Evolutionary conservation across 495 filamentous ascomycete genomes (phyloP).

Genomic region (Xanthoparmelia taractica): DNA sequence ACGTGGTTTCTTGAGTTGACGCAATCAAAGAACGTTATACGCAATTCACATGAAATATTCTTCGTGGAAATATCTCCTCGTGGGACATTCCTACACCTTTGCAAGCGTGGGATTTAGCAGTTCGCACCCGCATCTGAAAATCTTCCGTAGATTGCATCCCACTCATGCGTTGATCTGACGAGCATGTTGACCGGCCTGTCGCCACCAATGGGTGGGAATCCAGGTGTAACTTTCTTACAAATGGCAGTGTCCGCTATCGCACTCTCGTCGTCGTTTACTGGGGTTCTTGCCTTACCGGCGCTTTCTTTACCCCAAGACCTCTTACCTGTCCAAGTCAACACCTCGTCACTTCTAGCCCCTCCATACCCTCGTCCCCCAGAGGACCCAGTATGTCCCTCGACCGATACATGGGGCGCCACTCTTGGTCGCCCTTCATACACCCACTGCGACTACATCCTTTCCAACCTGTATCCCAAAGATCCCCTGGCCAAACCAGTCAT

Average conservation of each 20-base stretch:
- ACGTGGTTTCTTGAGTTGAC: not conserved
- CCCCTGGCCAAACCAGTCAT: not conserved
- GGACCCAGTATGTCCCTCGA: not conserved
- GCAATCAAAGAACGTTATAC: not conserved
- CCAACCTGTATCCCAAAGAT: conserved; percentile 3
- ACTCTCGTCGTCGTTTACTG: not conserved
- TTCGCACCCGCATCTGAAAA: not conserved
- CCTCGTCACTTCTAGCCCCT: not conserved
- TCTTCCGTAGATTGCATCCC: not conserved
- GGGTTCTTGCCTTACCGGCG: not conserved
- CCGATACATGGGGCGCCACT: not conserved
- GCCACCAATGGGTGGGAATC: not conserved
- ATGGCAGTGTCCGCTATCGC: not conserved
- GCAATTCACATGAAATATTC: too few relatives aligned
- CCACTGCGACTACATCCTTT: conserved; percentile 1
- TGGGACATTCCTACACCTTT: not conserved
- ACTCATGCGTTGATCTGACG: not conserved
- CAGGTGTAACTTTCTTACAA: not conserved
- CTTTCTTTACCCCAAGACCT: not conserved
- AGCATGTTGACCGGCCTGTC: not conserved
- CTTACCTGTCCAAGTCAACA: not conserved
- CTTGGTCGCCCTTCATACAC: not conserved
- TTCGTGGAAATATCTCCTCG: not conserved
- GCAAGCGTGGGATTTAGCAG: not conserved
- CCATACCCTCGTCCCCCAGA: not conserved